phyloP scores from a whole-genome alignment of 1,284 basidiomycete species.

The Neonothopanus nambi region DNA sequence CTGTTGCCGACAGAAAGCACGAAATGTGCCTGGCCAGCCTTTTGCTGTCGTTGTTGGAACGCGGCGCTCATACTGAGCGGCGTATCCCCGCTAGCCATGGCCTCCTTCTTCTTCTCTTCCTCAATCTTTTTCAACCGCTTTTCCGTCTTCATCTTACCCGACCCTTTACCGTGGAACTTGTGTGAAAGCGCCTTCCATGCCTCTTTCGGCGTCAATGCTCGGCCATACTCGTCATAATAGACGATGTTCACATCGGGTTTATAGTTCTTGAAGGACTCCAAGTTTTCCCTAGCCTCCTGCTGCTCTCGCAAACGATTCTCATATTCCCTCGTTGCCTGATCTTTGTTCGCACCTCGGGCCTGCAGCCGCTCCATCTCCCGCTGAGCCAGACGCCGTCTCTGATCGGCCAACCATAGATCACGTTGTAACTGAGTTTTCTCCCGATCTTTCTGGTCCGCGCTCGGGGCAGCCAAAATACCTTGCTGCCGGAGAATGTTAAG shows the following conservation, averaged over 20 bases:
- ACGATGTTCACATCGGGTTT: slow-evolving; percentile 96
- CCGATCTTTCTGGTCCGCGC: slow-evolving; percentile 71
- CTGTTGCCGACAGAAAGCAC: slow-evolving; percentile 91
- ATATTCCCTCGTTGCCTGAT: slow-evolving; percentile 93
- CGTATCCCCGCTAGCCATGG: slow-evolving; percentile 92
- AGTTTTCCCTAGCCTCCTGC: slow-evolving; percentile 81
- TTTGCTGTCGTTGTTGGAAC: slow-evolving; percentile 88
- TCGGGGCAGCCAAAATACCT: slow-evolving; percentile 77
- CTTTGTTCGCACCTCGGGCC: slow-evolving; percentile 80
- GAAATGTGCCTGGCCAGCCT: slow-evolving; percentile 92
- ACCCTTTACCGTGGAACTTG: slow-evolving; percentile 95
- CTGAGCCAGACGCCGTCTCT: slow-evolving; percentile 73
- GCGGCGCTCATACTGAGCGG: slow-evolving; percentile 90
- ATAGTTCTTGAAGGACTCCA: slow-evolving; percentile 90
- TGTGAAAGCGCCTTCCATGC: slow-evolving; percentile 96
- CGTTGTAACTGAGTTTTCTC: slow-evolving; percentile 84
- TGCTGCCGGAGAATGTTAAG: slow-evolving; percentile 89
- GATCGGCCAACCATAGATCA: slow-evolving; percentile 89
- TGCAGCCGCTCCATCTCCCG: slow-evolving; percentile 80
- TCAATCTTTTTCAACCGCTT: slow-evolving; percentile 92
- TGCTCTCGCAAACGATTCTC: slow-evolving; percentile 92
- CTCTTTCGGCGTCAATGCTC: slow-evolving; percentile 88
- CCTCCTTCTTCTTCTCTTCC: slow-evolving; percentile 88
- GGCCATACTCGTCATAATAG: slow-evolving; percentile 97
- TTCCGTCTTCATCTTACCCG: slow-evolving; percentile 92